Evolutionary conservation across 164 flowering plant species (phyloP).

Genomic region (Vitis labrusca): DNA sequence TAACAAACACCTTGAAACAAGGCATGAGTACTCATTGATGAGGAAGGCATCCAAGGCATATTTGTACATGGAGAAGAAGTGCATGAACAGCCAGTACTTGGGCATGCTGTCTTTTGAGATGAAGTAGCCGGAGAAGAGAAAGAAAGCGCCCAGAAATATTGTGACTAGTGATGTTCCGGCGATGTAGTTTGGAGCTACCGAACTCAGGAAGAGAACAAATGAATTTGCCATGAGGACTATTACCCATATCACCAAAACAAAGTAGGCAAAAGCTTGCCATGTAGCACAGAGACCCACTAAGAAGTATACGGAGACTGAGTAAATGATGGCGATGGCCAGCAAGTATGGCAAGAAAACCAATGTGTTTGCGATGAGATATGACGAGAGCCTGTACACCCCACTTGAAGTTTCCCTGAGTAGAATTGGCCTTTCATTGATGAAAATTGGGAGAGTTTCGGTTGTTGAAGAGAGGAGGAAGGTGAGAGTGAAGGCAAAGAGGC

Average conservation of each 20-base stretch:
- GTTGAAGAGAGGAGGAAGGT: conserved; percentile 96
- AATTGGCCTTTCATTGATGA: conserved; percentile 84
- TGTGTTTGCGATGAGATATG: conserved; percentile 82
- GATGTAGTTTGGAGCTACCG: conserved; percentile 85
- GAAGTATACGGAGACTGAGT: conserved; percentile 76
- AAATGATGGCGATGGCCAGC: conserved; percentile 62
- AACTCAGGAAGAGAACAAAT: conserved; percentile 82
- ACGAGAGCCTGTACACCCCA: conserved; percentile 82
- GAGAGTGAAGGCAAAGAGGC: conserved; percentile 93
- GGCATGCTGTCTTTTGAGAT: conserved; percentile 76
- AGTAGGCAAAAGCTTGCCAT: conserved; percentile 76
- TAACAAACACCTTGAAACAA: conserved; percentile 58
- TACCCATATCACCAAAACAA: conserved; percentile 81
- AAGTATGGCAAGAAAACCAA: conserved; percentile 87
- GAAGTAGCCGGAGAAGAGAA: conserved; percentile 97
- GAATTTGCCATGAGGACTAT: conserved; percentile 89
- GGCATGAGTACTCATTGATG: conserved; percentile 89
- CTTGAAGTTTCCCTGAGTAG: conserved; percentile 77
- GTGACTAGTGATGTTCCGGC: conserved; percentile 85
- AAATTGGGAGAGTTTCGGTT: conserved; percentile 89
- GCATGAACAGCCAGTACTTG: conserved; percentile 87
- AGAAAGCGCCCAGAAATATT: conserved; percentile 65
- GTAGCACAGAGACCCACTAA: conserved; percentile 83
- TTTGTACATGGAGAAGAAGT: conserved; percentile 87
- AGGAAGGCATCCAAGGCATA: conserved; percentile 83